Evolutionary conservation across 495 filamentous ascomycete genomes (phyloP).

Genomic region (Tetracladium setigerum): DNA sequence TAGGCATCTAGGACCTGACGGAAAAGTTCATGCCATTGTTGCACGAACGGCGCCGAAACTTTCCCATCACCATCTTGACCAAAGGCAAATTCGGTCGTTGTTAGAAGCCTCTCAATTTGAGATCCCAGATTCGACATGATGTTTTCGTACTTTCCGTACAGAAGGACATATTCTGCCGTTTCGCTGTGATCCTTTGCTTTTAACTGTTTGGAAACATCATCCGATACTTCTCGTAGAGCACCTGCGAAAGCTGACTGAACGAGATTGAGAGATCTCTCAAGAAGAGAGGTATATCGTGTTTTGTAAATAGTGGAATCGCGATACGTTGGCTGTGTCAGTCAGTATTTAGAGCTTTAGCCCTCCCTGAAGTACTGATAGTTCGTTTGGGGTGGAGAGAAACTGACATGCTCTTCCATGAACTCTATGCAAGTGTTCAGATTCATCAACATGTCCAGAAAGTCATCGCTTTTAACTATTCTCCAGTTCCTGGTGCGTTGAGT

Average conservation of each 20-base stretch:
- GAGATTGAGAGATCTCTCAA: slow-evolving; percentile 47
- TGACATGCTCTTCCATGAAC: slow-evolving; percentile 78
- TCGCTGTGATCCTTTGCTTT: slow-evolving; percentile 66
- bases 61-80: slow-evolving; percentile 60
- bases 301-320: slow-evolving; percentile 82
- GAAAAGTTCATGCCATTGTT: slow-evolving; percentile 56
- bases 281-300: slow-evolving; percentile 80
- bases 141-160: slow-evolving; percentile 71
- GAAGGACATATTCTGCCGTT: slow-evolving; percentile 64
- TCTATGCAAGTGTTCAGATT: slow-evolving; percentile 83
- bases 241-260: slow-evolving; percentile 40
- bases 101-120: slow-evolving; percentile 60
- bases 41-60: slow-evolving; percentile 54
- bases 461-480: slow-evolving; percentile 69
- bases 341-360: slow-evolving; percentile 2
- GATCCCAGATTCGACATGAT: slow-evolving; percentile 58
- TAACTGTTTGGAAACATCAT: slow-evolving; percentile 62
- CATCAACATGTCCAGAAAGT: slow-evolving; percentile 76
- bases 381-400: slow-evolving; percentile 20
- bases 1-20: slow-evolving; percentile 50
- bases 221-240: slow-evolving; percentile 50
- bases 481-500: slow-evolving; percentile 86
- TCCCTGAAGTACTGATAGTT: neutral
- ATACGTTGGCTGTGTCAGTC: slow-evolving; percentile 57
- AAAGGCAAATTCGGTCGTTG: slow-evolving; percentile 50